Evolutionary conservation across 2,329 filamentous ascomycete species (phyloP).

Genomic region (Fusarium secorum): DNA sequence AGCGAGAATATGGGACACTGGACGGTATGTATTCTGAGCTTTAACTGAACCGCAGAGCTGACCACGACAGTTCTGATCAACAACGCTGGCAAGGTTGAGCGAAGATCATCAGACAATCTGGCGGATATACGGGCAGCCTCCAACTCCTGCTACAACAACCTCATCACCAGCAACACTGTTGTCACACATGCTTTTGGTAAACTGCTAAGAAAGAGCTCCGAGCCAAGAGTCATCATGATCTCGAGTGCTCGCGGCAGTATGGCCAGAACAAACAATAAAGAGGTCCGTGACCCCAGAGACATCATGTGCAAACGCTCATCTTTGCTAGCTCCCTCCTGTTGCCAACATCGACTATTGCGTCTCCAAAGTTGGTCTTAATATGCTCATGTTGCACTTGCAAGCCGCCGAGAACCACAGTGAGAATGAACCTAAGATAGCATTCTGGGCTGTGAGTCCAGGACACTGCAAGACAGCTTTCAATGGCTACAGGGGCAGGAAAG

Average conservation of each 20-base stretch:
- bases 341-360: slow-evolving; percentile 12
- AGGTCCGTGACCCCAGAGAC: background rate
- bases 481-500: background rate
- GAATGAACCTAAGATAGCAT: background rate
- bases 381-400: slow-evolving; percentile 5
- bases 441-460: slow-evolving; percentile 7
- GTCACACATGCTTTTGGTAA: background rate
- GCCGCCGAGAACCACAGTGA: background rate
- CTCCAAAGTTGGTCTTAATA: slow-evolving; percentile 4
- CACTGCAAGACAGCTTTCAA: slow-evolving; percentile 17
- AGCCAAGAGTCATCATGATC: slow-evolving; percentile 11
- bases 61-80: background rate
- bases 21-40: background rate
- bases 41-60: fast-evolving
- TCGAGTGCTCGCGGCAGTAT: slow-evolving; percentile 14
- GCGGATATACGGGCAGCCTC: background rate
- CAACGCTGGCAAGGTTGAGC: slow-evolving; percentile 1
- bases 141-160: slow-evolving; percentile 7
- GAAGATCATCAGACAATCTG: background rate
- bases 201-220: background rate
- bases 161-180: slow-evolving; percentile 3
- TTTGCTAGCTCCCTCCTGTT: background rate
- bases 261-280: background rate
- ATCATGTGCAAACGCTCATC: background rate
- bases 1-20: background rate